Evolutionary conservation across 2,329 filamentous ascomycete genomes (phyloP), one percentile per base, ranked within the genome.

Genomic region (Aaosphaeria pasadenensis): DNA sequence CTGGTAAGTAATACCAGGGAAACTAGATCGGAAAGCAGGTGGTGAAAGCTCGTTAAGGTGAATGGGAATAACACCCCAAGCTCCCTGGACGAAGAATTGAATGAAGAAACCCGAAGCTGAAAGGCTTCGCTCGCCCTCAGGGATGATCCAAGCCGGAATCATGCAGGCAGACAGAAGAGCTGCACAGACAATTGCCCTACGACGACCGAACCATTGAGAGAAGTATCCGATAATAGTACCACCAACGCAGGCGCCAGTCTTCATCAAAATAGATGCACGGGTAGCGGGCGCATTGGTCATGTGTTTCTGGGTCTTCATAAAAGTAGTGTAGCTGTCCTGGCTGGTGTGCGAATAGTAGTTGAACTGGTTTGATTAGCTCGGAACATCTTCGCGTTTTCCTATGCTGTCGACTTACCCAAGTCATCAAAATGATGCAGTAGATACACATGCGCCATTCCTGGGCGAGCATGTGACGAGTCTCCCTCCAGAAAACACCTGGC

Each of bases 301-400:
- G 53, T 84, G 82, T 70, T 91, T 91, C 58, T 89, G 79, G 4
- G 78, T 79, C 36, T 86, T 76, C 85, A 91, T 87, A 65, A 91
- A 90, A 3, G 88, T 91, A 0, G 88, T 90, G 73, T 91, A 91
- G 43, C 81, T 86, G 72, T 92, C 88, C 67, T 92, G 88, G 28
- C 83, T 86, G 1, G 87, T 89, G 74, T 92, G 88, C 44, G 85
- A 87, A 73, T 88, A 90, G 59, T 66, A 73, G 59, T 70, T 70
- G 63, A 74, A 73, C 62, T 85, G 83, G 0, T n/a, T 3, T 80
- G 4, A 45, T 60, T 47, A 58, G 50, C n/a, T 36, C 33, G n/a
- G 5, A 13, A 13, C 9, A 4, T 41, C 3, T 35, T 41, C 7
- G 30, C 1, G 7, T n/a, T 33, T 35, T 43, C 29, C 44, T 35